These are phyloP conservation scores for Hemisphaericaspora xylanilytica DNA, from an alignment of 1,139 yeast genomes.

Conservation along the genomic window DNA sequence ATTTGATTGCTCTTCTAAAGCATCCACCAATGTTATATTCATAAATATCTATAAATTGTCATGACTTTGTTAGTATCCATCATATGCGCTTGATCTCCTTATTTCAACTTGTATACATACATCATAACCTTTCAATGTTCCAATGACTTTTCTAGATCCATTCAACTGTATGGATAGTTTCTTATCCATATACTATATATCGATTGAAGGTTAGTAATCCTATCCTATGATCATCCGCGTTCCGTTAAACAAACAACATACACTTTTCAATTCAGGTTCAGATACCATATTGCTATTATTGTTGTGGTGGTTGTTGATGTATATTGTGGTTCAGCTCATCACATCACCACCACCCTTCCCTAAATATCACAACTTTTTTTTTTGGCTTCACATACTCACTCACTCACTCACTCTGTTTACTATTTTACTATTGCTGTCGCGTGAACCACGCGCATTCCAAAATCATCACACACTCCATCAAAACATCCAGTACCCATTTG, in stretches of 20 bases:
- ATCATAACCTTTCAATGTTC: conserved; percentile 77
- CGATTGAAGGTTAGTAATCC: background rate
- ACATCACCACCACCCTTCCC: too few relatives aligned
- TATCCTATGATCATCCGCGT: background rate
- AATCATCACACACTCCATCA: too few relatives aligned
- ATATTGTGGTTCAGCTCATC: background rate
- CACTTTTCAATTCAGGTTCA: conserved; percentile 58
- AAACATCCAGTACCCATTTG: too few relatives aligned
- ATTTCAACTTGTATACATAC: conserved; percentile 33
- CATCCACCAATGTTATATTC: conserved; percentile 72
- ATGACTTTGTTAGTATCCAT: too few relatives aligned
- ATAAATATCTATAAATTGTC: conserved; percentile 60
- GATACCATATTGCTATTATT: conserved; percentile 45
- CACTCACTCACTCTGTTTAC: too few relatives aligned
- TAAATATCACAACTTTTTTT: background rate
- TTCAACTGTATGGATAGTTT: conserved; percentile 67
- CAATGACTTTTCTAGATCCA: conserved; percentile 70
- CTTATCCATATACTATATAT: conserved; percentile 68
- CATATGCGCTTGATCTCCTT: background rate
- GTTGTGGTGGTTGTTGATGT: background rate
- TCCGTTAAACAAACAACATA: conserved; percentile 22
- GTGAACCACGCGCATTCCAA: too few relatives aligned
- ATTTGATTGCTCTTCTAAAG: conserved; percentile 56
- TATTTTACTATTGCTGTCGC: too few relatives aligned
- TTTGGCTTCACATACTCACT: too few relatives aligned